phyloP scores from a whole-genome alignment of 306 rosid genomes.

The Arachis stenosperma region DNA sequence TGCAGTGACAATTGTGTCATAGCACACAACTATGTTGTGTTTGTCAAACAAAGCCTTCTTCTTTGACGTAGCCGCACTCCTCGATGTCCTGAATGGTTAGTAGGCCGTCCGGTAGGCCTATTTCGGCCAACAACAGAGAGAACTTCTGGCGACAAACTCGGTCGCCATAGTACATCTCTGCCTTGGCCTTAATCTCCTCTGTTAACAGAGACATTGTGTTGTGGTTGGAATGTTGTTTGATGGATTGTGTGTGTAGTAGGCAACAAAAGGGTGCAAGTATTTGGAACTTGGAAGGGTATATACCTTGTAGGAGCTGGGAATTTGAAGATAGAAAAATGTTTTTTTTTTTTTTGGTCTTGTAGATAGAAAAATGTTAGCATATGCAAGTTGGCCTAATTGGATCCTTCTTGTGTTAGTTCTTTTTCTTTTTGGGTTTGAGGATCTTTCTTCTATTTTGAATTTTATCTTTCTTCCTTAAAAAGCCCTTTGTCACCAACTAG shows the following conservation, averaged over 20 bases:
- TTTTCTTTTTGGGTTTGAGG: no score
- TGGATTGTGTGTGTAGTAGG: neutral
- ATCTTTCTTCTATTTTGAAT: no score
- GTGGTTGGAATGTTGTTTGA: neutral
- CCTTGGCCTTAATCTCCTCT: constrained; percentile 50
- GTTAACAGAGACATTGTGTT: constrained; percentile 27
- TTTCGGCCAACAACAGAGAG: constrained; percentile 43
- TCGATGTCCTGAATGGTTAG: constrained; percentile 44
- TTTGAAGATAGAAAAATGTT: neutral
- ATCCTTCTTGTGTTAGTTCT: neutral
- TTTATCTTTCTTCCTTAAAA: no score
- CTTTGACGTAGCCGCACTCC: constrained; percentile 59
- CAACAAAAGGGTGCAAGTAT: neutral
- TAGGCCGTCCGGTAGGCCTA: constrained; percentile 53
- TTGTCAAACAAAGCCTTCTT: constrained; percentile 50
- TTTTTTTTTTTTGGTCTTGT: neutral
- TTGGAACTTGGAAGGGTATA: neutral
- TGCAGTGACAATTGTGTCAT: constrained; percentile 52
- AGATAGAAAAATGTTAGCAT: neutral
- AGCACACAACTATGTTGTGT: constrained; percentile 43
- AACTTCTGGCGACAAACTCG: constrained; percentile 49
- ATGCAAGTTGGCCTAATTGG: neutral
- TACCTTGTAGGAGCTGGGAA: neutral
- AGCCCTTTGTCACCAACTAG: neutral
- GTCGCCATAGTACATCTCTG: constrained; percentile 52